A percentile compares a stretch with the other conserved stretches of the same genome.
Evolutionary conservation across 139 green algal species (phyloP).

Genomic region (Trebouxia sp.): DNA sequence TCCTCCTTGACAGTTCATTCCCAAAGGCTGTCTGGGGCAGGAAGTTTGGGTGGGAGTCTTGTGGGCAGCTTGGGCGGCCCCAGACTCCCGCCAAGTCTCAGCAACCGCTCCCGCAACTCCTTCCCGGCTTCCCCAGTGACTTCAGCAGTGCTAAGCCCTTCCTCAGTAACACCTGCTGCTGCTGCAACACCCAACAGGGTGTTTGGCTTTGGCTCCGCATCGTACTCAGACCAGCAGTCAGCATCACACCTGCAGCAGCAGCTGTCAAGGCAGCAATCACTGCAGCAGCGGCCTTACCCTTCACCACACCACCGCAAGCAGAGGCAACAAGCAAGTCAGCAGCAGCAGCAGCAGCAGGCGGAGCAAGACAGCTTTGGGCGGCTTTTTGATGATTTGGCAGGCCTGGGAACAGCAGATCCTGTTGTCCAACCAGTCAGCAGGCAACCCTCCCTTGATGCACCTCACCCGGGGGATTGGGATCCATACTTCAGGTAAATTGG

Average conservation of each 20-base stretch:
- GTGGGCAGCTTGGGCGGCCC: not conserved
- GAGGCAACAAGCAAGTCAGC: not conserved
- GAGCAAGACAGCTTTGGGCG: not conserved
- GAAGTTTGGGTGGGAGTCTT: not conserved
- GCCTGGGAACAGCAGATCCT: not conserved
- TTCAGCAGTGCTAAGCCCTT: not conserved
- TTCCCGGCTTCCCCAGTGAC: not conserved
- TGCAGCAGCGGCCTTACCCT: too few relatives aligned
- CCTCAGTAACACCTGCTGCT: not conserved
- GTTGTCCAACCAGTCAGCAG: not conserved
- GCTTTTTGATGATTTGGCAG: not conserved
- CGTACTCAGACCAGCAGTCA: not conserved
- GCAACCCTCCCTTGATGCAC: not conserved
- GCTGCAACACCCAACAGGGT: not conserved
- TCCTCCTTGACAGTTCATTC: slow-evolving; percentile 4
- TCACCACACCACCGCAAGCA: too few relatives aligned
- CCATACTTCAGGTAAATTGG: slow-evolving; percentile 38
- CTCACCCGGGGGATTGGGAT: slow-evolving; percentile 55
- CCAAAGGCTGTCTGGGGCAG: not conserved
- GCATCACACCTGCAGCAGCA: slow-evolving; percentile 18
- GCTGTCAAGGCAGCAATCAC: not conserved
- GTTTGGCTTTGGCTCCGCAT: not conserved
- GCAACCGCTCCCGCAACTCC: slow-evolving; percentile 2
- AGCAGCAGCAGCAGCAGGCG: not conserved
- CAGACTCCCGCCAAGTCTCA: not conserved